Evolutionary conservation across 140 eudicot species (phyloP), one percentile per base, ranked within the genome.

Genomic region (Stevia rebaudiana): DNA sequence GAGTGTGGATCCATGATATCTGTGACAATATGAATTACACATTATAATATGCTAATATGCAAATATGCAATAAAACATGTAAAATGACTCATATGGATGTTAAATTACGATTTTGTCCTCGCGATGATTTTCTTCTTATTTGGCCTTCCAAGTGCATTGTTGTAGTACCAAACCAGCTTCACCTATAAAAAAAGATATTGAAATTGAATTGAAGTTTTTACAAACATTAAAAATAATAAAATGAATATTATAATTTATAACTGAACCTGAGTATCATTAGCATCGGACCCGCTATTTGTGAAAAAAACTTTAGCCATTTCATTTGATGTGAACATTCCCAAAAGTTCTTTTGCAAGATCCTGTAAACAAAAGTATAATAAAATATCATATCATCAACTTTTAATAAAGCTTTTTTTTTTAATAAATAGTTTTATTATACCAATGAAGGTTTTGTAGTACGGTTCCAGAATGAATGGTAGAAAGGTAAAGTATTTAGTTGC

Each of bases 91-190:
- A 9, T 24, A 36, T 61, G 73, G 70, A 28, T 50, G 19, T 22
- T 11, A 18, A 52, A 69, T 78, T 80, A 90, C 97, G 97, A 78
- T 82, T 84, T 90, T 54, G 57, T 8, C 42, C 97, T 83, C 5
- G 97, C 94, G 39, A 90, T 90, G 33, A 90, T 80, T 74, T 90
- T 90, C 80, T 90, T 90, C 77, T 90, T 90, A 65, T 86, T 72
- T 22, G 95, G 97, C 82, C 94, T 84, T 66, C 97, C 95, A 59
- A 84, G 91, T 35, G 95, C 95, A 54, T 90, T 90, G 77, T 90
- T 86, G 71, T 90, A 90, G 70, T 90, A 90, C 97, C 97, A 90
- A 57, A 90, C 97, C 76, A 90, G 71, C 80, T 90, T 90, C 78
- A 90, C 97, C 97, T 90, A 72, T 79, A 81, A 64, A 58, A 58